phyloP scores from a whole-genome alignment of 352 stramenopile genomes.

The Globisporangium alternatum region DNA sequence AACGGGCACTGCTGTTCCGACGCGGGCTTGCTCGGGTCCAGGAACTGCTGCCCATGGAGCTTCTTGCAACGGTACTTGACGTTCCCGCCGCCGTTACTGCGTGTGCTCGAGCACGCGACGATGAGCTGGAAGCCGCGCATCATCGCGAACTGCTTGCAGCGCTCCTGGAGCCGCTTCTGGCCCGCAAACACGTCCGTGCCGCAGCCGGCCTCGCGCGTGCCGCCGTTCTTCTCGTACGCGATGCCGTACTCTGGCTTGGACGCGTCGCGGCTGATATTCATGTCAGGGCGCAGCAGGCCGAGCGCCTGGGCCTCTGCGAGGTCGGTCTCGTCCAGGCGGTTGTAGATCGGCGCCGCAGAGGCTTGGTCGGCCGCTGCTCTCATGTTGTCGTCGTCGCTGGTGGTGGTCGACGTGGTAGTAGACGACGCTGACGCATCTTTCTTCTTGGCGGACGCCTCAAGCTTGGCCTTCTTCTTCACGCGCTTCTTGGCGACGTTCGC shows the following conservation, averaged over 20 bases:
- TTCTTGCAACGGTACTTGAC: conserved; percentile 86
- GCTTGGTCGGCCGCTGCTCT: neutral
- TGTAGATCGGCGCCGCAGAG: conserved; percentile 26
- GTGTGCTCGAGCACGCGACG: conserved; percentile 64
- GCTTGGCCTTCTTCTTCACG: neutral
- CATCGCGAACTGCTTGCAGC: conserved; percentile 80
- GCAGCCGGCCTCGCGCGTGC: conserved; percentile 47
- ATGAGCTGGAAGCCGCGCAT: conserved; percentile 71
- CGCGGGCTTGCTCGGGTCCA: conserved; percentile 49
- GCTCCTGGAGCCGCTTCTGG: conserved; percentile 65
- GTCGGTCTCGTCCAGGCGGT: conserved; percentile 61
- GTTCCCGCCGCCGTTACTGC: conserved; percentile 65
- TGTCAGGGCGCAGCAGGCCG: conserved; percentile 41
- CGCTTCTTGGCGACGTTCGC: neutral
- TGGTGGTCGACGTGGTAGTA: neutral
- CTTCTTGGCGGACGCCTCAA: neutral
- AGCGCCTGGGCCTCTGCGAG: conserved; percentile 42
- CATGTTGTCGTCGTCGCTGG: conserved; percentile 14
- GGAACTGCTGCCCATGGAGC: conserved; percentile 74
- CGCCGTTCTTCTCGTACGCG: conserved; percentile 75
- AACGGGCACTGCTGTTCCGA: conserved; percentile 66
- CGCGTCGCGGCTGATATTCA: conserved; percentile 46
- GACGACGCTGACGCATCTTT: neutral
- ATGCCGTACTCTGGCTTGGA: conserved; percentile 56
- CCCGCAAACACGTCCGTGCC: conserved; percentile 52